Conservation (phyloP, 1,284 basidiomycete genomes). For the Wolfiporia cocos region DNA sequence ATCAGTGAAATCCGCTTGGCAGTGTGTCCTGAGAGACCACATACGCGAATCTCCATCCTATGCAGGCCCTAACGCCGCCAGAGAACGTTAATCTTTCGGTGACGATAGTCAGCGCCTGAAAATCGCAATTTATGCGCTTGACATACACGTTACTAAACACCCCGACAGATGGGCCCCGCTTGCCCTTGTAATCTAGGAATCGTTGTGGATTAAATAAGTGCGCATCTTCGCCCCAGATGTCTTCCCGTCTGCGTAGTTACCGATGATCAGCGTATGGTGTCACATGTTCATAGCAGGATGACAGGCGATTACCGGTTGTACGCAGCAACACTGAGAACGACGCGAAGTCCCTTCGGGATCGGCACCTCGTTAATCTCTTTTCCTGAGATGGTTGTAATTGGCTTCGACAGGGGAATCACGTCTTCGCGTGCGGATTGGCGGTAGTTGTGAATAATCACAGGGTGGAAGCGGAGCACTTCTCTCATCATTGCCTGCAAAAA, state of each 20-base stretch:
- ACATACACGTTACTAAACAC: conserved; percentile 45
- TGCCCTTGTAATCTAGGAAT: conserved; percentile 37
- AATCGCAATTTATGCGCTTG: background rate
- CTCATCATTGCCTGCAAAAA: conserved; percentile 47
- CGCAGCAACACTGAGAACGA: conserved; percentile 29
- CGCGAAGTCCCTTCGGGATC: conserved; percentile 27
- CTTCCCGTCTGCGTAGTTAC: conserved; percentile 13
- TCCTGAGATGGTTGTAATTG: conserved; percentile 22
- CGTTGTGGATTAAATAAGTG: conserved; percentile 46
- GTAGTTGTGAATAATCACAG: conserved; percentile 19
- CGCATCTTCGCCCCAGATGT: conserved; percentile 47
- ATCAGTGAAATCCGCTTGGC: too few relatives aligned
- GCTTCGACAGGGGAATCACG: conserved; percentile 26
- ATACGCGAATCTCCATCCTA: conserved; percentile 44
- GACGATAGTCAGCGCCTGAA: background rate
- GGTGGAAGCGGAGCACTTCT: conserved; percentile 28
- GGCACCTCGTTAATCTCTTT: conserved; percentile 27
- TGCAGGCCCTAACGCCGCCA: conserved; percentile 18
- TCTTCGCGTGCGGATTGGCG: conserved; percentile 24
- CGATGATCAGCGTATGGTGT: background rate
- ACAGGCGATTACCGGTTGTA: conserved; percentile 33
- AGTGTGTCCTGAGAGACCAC: too few relatives aligned
- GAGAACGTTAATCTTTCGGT: conserved; percentile 24
- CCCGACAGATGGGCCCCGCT: conserved; percentile 38
- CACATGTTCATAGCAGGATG: background rate